Percentiles rank a stretch among this genome's conserved stretches.
phyloP scores from a whole-genome alignment of 805 yeast genomes.

The Yarrowia sp. region DNA sequence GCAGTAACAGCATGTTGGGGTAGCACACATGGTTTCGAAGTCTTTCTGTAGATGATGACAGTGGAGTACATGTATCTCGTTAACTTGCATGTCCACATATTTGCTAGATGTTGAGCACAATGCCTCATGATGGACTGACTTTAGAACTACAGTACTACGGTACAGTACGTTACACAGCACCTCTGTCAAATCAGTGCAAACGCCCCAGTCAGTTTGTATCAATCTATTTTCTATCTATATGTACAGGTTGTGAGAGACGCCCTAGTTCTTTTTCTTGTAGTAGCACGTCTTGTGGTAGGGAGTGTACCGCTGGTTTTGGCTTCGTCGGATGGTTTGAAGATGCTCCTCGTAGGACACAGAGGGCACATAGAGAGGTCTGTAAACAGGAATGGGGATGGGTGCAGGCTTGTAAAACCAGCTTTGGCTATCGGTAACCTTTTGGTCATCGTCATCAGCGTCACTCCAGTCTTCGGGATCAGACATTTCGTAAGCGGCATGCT shows the following conservation, averaged over 20 bases:
- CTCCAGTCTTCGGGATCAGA: conserved; percentile 29
- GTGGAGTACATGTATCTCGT: no score
- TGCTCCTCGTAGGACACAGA: not conserved
- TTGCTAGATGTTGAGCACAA: no score
- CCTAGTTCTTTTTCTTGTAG: not conserved
- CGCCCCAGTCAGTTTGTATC: no score
- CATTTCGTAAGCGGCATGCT: not conserved
- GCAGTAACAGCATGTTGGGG: no score
- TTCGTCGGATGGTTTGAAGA: not conserved
- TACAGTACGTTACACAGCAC: no score
- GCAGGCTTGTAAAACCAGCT: conserved; percentile 11
- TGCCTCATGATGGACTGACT: no score
- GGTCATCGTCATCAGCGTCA: conserved; percentile 8
- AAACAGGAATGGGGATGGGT: not conserved
- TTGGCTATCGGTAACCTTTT: not conserved
- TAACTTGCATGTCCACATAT: no score
- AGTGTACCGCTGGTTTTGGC: not conserved
- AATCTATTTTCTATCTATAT: not conserved
- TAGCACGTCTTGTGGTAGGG: conserved; percentile 6
- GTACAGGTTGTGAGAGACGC: not conserved
- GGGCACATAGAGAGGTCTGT: conserved; percentile 4
- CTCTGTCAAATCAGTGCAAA: no score
- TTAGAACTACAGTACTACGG: no score
- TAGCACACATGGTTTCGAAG: no score
- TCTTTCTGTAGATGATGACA: no score